A percentile compares a stretch with the other conserved stretches of the same genome.
Conservation (phyloP, 306 rosid genomes). For the Ormosia semicastrata region DNA sequence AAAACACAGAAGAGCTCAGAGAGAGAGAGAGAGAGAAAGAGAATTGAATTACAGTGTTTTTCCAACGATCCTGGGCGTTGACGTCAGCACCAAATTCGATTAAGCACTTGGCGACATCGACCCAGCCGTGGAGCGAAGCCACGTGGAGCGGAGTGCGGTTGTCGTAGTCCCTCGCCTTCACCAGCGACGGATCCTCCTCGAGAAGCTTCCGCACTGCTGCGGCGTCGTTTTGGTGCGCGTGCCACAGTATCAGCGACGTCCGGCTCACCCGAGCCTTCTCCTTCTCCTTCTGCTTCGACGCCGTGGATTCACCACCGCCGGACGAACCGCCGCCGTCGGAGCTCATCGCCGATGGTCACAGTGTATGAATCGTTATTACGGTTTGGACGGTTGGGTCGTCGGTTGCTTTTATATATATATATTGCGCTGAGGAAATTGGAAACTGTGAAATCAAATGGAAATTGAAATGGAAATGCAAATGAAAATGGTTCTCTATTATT, state of each 20-base stretch:
- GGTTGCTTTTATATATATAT: not conserved
- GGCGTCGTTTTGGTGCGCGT: slow-evolving; percentile 82
- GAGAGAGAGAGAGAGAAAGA: not conserved
- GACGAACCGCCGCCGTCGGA: slow-evolving; percentile 39
- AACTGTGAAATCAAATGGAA: not conserved
- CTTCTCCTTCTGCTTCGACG: slow-evolving; percentile 54
- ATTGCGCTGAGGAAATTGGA: not conserved
- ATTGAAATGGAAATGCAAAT: not conserved
- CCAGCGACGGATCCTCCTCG: slow-evolving; percentile 77
- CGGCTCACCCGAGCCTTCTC: slow-evolving; percentile 79
- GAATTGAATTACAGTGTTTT: slow-evolving; percentile 62
- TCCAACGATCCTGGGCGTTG: slow-evolving; percentile 96
- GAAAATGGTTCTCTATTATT: not conserved
- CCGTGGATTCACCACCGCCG: not conserved
- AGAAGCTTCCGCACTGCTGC: slow-evolving; percentile 76
- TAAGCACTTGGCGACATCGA: slow-evolving; percentile 72
- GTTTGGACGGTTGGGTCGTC: not conserved
- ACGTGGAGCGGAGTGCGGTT: slow-evolving; percentile 90
- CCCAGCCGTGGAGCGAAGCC: slow-evolving; percentile 86
- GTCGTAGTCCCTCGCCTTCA: slow-evolving; percentile 81
- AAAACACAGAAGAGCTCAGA: not conserved
- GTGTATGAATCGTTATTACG: not conserved
- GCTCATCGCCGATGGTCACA: slow-evolving; percentile 45
- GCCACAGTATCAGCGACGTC: slow-evolving; percentile 83
- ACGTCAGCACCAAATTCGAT: slow-evolving; percentile 81